Conservation (phyloP, 1,139 yeast genomes). For the Yamadazyma dushanensis region DNA sequence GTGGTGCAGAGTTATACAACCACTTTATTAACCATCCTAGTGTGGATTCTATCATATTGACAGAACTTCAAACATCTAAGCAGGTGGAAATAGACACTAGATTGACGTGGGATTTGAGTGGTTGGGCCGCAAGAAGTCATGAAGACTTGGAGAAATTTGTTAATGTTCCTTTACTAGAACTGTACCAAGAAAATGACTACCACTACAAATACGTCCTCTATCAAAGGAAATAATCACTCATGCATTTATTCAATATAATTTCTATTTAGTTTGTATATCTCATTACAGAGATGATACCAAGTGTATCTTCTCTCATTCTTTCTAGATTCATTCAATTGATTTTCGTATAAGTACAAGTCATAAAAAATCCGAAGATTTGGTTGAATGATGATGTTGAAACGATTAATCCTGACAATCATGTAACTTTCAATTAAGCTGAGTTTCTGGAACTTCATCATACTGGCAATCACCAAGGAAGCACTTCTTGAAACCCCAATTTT, state of each 20-base stretch:
- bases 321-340: conserved; percentile 30
- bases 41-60: conserved; percentile 65
- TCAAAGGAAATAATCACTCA: conserved; percentile 6
- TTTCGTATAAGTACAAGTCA: conserved; percentile 81
- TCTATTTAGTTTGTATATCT: conserved; percentile 34
- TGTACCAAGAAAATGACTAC: conserved; percentile 47
- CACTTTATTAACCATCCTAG: conserved; percentile 43
- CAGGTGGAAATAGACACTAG: conserved; percentile 67
- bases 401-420: conserved; percentile 74
- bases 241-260: conserved; percentile 24
- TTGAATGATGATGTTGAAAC: conserved; percentile 86
- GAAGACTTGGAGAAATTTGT: conserved; percentile 41
- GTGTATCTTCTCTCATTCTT: conserved; percentile 16
- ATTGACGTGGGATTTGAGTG: conserved; percentile 33
- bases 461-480: conserved; percentile 89
- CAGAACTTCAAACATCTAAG: conserved; percentile 54
- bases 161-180: conserved; percentile 37
- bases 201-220: conserved; percentile 38
- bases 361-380: conserved; percentile 86
- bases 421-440: conserved; percentile 74
- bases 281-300: conserved; percentile 40
- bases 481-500: conserved; percentile 91
- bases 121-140: conserved; percentile 37
- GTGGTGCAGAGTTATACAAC: conserved; percentile 88
- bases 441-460: conserved; percentile 72